Conservation (phyloP, 1,139 yeast genomes). For the Meyerozyma smithsonii region DNA sequence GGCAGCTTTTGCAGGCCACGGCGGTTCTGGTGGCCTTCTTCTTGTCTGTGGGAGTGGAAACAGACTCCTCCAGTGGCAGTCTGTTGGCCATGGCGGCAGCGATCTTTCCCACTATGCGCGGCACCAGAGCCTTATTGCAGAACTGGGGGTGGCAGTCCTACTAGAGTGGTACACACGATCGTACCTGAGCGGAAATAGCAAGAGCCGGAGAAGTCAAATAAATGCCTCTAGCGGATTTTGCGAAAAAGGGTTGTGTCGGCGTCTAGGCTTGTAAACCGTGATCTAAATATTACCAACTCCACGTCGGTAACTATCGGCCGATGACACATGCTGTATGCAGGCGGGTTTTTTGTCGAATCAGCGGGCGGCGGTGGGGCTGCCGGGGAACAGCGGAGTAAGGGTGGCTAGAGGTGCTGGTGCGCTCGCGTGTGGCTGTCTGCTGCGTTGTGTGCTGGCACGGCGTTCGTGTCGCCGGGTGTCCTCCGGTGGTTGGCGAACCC, state of each 20-base stretch:
- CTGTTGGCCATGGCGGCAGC: background rate
- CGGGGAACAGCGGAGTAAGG: background rate
- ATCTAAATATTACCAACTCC: background rate
- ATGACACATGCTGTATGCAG: background rate
- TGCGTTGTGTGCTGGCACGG: no score
- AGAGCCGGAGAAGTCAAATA: no score
- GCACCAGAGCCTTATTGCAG: no score
- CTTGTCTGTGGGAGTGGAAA: background rate
- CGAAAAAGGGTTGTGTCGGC: background rate
- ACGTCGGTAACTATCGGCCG: background rate
- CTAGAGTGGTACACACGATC: no score
- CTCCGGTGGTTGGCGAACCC: no score
- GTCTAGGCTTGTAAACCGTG: background rate
- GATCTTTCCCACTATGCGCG: background rate
- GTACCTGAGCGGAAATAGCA: no score
- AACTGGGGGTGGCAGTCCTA: no score
- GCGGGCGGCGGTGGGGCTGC: background rate
- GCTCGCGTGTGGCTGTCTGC: background rate
- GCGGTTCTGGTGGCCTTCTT: slow-evolving; percentile 23
- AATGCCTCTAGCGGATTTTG: no score
- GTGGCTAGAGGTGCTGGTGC: no score
- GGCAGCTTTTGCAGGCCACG: slow-evolving; percentile 77
- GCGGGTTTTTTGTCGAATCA: background rate
- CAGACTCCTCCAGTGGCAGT: background rate
- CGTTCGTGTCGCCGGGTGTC: no score